Base-by-base conservation (phyloP, 257 asterid species). In the Fraxinus anomala region DNA sequence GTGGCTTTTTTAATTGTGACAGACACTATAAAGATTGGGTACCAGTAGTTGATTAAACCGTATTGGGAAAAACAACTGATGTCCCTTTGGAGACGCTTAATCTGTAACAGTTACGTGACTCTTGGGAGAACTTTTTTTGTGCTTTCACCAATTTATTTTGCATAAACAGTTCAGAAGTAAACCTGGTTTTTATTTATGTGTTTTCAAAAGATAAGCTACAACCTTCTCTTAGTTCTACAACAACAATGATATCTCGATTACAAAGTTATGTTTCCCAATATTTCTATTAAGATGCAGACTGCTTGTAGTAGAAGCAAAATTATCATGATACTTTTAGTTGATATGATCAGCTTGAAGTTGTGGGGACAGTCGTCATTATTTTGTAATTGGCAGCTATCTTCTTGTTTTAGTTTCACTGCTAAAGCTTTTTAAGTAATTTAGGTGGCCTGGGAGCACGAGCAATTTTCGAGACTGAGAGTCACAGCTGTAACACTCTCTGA, bases 371-470 rank as follows among this genome's bases (percentile, higher is more conserved):
- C 24, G 6, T 79, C 65, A 21, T 66, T 75, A 59, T 39, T 81
- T 65, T 42, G 68, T 24, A 61, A 13, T 65, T 23, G 30, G 44
- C 42, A 61, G 39, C 28, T 59, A 36, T 83, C 72, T 73, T 13
- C 24, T 23, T 80, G 69, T 80, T 78, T 74, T 75, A 17, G 71
- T 79, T 78, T 14, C 79, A 74, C 73, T 79, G 76, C 88, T 85
- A 59, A 87, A 76, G 80, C 82, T 89, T 47, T 81, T 84, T 74
- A 74, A 68, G 54, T 76, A 74, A 73, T 89, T 78, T 87, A 96
- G 99, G 97, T 96, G 77, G 97, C 99, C 28, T 96, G 99, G 99
- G 99, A 96, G 93, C 99, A 96, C 49, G 99, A 96, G 75, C 99
- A 96, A 75, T 96, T 96, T 82, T 96, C 99, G 24, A 93, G 94